Conservation (phyloP, 164 flowering plant genomes). For the grape (Vitis vinifera) region ASM3070453v1 NC_081808.1:179501-180000, state of each 20-base stretch:
- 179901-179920: slow-evolving; percentile 59
- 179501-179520: no score
- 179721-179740: no score
- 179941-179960: slow-evolving; percentile 59
- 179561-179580: slow-evolving; percentile 28
- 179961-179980: slow-evolving; percentile 59
- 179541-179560: not conserved
- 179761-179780: slow-evolving; percentile 56
- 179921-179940: slow-evolving; percentile 68
- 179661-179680: slow-evolving; percentile 41
- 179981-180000: slow-evolving; percentile 59
- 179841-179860: slow-evolving; percentile 61
- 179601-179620: slow-evolving; percentile 30
- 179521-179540: not conserved
- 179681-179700: not conserved
- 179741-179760: no score
- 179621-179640: slow-evolving; percentile 46
- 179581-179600: slow-evolving; percentile 8
- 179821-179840: slow-evolving; percentile 39
- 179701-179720: no score
- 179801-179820: slow-evolving; percentile 63
- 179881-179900: slow-evolving; percentile 69
- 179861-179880: slow-evolving; percentile 76
- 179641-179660: slow-evolving; percentile 37
- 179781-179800: slow-evolving; percentile 58